Evolutionary conservation across 805 yeast species (phyloP), one percentile per base, ranked within the genome.

Genomic region (Kodamaea nitidulidarum): DNA sequence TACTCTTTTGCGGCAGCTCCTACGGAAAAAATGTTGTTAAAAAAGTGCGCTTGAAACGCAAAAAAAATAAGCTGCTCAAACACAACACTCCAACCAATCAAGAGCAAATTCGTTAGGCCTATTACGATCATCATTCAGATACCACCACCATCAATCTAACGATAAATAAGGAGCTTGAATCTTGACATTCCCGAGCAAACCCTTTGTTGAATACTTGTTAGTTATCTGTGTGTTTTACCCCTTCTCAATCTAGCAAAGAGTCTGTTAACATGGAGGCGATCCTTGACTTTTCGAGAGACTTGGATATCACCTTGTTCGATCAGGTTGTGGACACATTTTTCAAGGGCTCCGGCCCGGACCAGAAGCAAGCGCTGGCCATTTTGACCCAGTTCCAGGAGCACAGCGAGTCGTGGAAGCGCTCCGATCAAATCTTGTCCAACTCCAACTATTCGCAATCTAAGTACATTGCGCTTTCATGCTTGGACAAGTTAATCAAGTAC

Each of bases 351-450:
- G 66, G 95, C 15, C 71, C 67, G n/a, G 80, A 76, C 41, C 88
- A 82, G 51, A 78, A 77, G 45, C 70, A 73, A 47, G 95, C 95
- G 7, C 91, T 82, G 61, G 71, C 72, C 27, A 65, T 83, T 7
- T 73, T 85, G 52, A 81, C 84, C 15, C 77, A 80, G 63, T 90
- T 93, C 60, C 96, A 93, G 63, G 95, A 88, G 46, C 84, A 88
- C 60, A 95, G 93, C 2, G 96, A 91, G 52, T 83, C 97, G 17
- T 93, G 99, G 99, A 87, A 84, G 49, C 77, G 84, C 41, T 93
- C 95, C 24, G 98, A 91, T 54, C 80, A 84, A 60, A 90, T 93
- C 44, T 72, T 93, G 48, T 88, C 90, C 49, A 72, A 69, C 46
- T 80, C 95, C 3, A 66, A 70, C 36, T 84, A 88, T 58, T 73